Evolutionary conservation across 2,329 filamentous ascomycete genomes (phyloP).

Genomic region (Phyllosticta paracitricarpa): DNA sequence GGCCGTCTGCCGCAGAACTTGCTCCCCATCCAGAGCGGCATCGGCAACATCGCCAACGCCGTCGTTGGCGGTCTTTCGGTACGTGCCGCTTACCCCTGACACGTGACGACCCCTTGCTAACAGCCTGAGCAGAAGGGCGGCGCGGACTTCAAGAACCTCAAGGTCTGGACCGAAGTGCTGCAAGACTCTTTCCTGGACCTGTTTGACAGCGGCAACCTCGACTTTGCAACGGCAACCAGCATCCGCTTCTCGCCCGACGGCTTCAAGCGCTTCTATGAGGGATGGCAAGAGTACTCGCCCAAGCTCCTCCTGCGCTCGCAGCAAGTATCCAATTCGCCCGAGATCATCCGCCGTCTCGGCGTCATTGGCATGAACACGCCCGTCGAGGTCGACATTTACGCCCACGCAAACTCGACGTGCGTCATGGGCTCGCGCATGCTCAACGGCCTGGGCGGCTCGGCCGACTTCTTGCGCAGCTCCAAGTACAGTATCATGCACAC

Average conservation of each 20-base stretch:
- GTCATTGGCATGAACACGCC: conserved; percentile 94
- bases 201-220: conserved; percentile 77
- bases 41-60: conserved; percentile 88
- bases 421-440: conserved; percentile 85
- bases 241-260: conserved; percentile 86
- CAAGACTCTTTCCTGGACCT: conserved; percentile 90
- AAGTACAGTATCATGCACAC: conserved; percentile 95
- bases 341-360: conserved; percentile 79
- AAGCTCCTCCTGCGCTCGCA: conserved; percentile 83
- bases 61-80: conserved; percentile 70
- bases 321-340: conserved; percentile 78
- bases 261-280: conserved; percentile 82
- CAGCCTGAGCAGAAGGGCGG: conserved; percentile 38
- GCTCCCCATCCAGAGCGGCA: conserved; percentile 75
- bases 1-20: conserved; percentile 69
- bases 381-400: conserved; percentile 90
- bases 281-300: conserved; percentile 69
- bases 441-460: conserved; percentile 72
- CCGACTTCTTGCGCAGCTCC: conserved; percentile 67
- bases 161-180: conserved; percentile 88
- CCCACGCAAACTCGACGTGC: conserved; percentile 82
- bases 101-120: not conserved
- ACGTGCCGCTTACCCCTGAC: conserved; percentile 9
- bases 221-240: conserved; percentile 83
- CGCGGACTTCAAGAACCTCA: conserved; percentile 77